Conservation (phyloP, 495 filamentous ascomycete species). For the Entonaema liquescens region DNA sequence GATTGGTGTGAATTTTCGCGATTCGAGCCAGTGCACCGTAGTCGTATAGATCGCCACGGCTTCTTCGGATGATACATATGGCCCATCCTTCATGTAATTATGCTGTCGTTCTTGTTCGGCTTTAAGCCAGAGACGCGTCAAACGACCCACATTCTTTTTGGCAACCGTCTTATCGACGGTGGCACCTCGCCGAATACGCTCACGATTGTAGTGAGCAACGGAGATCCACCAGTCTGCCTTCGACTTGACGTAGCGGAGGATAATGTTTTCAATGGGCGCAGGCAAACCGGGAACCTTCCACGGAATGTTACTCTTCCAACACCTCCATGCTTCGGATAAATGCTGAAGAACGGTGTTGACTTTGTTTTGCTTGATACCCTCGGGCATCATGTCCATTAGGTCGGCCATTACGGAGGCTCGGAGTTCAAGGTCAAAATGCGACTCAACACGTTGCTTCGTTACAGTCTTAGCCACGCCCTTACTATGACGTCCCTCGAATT, state of each 20-base stretch:
- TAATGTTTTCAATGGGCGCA: constrained; percentile 98
- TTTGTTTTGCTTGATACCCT: constrained; percentile 99
- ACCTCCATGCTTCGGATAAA: constrained; percentile 96
- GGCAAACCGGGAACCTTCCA: constrained; percentile 98
- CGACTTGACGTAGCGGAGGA: constrained; percentile 96
- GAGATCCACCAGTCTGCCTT: constrained; percentile 99
- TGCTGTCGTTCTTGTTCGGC: constrained; percentile 98
- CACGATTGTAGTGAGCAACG: constrained; percentile 97
- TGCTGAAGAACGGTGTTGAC: constrained; percentile 98
- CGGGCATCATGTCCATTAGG: constrained; percentile 99
- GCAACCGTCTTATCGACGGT: constrained; percentile 99
- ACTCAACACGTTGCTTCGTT: constrained; percentile 98
- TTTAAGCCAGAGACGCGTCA: constrained; percentile 97
- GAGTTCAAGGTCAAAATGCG: constrained; percentile 97
- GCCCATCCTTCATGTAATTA: constrained; percentile 99
- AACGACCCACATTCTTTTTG: constrained; percentile 97
- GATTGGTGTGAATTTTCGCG: constrained; percentile 96
- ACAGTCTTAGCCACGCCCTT: constrained; percentile 99
- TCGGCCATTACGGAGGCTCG: constrained; percentile 99
- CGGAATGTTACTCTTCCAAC: constrained; percentile 99
- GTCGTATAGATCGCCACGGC: constrained; percentile 99
- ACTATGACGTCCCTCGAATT: constrained; percentile 98
- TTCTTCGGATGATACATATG: constrained; percentile 98
- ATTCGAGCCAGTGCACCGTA: constrained; percentile 98
- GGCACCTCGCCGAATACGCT: constrained; percentile 93